phyloP scores from a whole-genome alignment of 2,329 filamentous ascomycete species.

The Alternaria brassicicola region DNA sequence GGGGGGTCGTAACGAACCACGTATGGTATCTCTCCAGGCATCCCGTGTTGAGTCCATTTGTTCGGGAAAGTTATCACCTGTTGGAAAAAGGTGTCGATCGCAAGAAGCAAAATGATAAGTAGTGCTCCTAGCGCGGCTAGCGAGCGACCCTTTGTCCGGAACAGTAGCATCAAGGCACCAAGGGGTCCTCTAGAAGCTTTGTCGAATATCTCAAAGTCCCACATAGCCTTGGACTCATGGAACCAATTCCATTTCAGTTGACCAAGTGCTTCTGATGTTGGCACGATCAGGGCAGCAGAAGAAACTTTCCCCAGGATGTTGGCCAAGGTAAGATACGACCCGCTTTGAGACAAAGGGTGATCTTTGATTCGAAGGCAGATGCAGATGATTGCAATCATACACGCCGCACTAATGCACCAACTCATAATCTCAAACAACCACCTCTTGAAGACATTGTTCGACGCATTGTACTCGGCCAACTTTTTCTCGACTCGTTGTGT shows the following conservation, averaged over 20 bases:
- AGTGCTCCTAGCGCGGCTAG: constrained; percentile 18
- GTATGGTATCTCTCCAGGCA: neutral
- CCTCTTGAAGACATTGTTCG: constrained; percentile 23
- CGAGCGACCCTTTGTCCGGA: constrained; percentile 19
- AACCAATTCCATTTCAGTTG: constrained; percentile 41
- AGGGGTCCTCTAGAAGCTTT: constrained; percentile 24
- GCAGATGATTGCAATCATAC: constrained; percentile 13
- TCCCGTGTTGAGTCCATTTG: constrained; percentile 12
- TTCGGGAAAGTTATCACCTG: constrained; percentile 34
- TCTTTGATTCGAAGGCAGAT: constrained; percentile 13
- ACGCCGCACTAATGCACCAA: constrained; percentile 20
- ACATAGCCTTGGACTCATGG: constrained; percentile 22
- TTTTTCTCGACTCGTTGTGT: constrained; percentile 26
- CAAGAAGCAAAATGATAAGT: constrained; percentile 12
- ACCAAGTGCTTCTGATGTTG: constrained; percentile 32
- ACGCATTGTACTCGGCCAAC: constrained; percentile 30
- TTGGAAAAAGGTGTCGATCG: constrained; percentile 38
- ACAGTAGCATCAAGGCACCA: constrained; percentile 20
- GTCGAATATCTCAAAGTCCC: constrained; percentile 45
- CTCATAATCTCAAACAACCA: constrained; percentile 37
- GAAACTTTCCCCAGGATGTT: constrained; percentile 24
- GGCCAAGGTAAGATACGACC: constrained; percentile 9
- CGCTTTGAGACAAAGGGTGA: neutral
- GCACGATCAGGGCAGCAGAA: constrained; percentile 28
- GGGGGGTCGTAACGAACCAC: neutral